A percentile compares a stretch with the other conserved stretches of the same genome.
Conservation (phyloP, 1,139 yeast genomes). For the Pneumocystis sp. region DNA sequence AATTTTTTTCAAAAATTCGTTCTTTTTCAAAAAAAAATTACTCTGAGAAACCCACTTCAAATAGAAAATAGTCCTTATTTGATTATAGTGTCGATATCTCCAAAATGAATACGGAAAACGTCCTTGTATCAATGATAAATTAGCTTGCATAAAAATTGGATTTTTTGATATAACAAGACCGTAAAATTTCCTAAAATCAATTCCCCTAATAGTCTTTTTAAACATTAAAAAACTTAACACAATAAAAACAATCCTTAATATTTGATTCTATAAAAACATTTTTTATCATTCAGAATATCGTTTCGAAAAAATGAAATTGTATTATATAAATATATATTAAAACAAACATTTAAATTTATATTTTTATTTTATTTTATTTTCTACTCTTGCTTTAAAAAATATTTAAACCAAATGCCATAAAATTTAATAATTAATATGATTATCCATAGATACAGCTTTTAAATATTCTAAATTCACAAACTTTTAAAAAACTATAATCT, state of each 20-base stretch:
- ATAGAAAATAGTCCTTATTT: not conserved
- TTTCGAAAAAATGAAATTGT: not conserved
- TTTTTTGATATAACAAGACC: not conserved
- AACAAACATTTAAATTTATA: not conserved
- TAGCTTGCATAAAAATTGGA: not conserved
- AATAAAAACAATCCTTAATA: not conserved
- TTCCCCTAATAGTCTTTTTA: not conserved
- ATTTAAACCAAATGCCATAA: not conserved
- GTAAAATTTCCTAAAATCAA: not conserved
- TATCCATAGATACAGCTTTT: not conserved
- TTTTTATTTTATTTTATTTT: not conserved
- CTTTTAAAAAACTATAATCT: not conserved
- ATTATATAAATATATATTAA: not conserved
- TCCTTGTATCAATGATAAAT: not conserved
- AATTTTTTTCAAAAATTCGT: constrained; percentile 20
- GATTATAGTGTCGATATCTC: not conserved
- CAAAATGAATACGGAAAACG: not conserved
- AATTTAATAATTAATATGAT: not conserved
- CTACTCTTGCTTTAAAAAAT: not conserved
- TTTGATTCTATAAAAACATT: not conserved
- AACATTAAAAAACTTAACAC: not conserved
- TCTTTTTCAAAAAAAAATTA: constrained; percentile 3
- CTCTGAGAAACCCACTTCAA: not conserved
- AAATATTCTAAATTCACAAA: not conserved
- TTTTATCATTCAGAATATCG: not conserved